These are phyloP conservation scores for Trichocladium antarcticum DNA, from an alignment of 495 filamentous ascomycete species.

Conservation along the genomic window DNA sequence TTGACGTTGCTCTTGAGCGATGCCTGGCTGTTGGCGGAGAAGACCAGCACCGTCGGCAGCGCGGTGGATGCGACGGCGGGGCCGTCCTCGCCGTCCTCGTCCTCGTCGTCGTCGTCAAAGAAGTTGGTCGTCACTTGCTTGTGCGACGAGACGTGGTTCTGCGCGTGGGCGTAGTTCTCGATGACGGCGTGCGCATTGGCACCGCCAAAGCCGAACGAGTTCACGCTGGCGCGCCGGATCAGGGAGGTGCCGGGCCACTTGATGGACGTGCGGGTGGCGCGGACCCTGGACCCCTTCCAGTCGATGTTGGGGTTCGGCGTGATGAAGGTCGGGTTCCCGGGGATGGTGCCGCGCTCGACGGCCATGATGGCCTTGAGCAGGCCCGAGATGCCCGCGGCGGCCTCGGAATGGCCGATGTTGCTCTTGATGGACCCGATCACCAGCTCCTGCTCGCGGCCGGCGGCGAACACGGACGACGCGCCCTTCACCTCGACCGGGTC, in stretches of 20 bases:
- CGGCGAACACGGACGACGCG: constrained; percentile 14
- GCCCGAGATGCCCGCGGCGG: constrained; percentile 39
- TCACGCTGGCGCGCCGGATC: constrained; percentile 18
- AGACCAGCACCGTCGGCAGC: constrained; percentile 24
- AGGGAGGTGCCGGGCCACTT: constrained; percentile 1
- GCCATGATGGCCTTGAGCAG: constrained; percentile 46
- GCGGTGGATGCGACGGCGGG: too few relatives aligned
- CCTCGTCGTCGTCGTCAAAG: not conserved
- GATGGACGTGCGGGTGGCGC: not conserved
- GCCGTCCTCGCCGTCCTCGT: not conserved
- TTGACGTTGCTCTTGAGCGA: constrained; percentile 38
- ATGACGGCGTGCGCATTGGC: constrained; percentile 35
- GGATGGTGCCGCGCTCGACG: constrained; percentile 40
- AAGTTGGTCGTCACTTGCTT: not conserved
- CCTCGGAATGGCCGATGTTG: constrained; percentile 48
- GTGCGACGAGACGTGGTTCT: not conserved
- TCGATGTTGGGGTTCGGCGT: constrained; percentile 28
- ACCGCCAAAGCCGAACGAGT: constrained; percentile 36
- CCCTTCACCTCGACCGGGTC: constrained; percentile 38
- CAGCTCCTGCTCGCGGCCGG: not conserved
- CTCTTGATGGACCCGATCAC: constrained; percentile 32
- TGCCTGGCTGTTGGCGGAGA: constrained; percentile 44
- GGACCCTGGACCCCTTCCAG: constrained; percentile 30
- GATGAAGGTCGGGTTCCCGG: constrained; percentile 35
- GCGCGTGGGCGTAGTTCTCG: constrained; percentile 9